These are phyloP conservation scores for Lentinus tigrinus DNA, from an alignment of 768 basidiomycete genomes.

Conservation along the genomic window DNA sequence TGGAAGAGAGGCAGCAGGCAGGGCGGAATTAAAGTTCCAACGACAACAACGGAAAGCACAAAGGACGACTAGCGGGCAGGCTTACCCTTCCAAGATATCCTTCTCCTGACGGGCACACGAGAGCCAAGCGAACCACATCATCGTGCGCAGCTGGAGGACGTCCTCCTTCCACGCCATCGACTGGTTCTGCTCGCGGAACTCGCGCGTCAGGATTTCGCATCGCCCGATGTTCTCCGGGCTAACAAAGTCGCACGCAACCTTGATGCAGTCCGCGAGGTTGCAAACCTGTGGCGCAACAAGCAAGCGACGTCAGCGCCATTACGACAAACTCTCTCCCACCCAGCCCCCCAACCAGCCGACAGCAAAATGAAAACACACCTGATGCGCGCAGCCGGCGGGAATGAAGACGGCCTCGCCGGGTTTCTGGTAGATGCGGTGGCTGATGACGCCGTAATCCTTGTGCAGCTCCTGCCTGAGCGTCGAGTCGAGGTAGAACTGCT, in stretches of 20 bases:
- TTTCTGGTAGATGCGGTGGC: conserved; percentile 83
- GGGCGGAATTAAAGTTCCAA: background rate
- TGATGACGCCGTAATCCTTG: conserved; percentile 66
- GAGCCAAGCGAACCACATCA: conserved; percentile 95
- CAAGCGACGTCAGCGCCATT: background rate
- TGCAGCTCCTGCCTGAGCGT: conserved; percentile 64
- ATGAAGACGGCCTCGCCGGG: conserved; percentile 95
- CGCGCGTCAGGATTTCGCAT: conserved; percentile 81
- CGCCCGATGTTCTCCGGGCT: conserved; percentile 88
- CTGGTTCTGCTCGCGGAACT: conserved; percentile 90
- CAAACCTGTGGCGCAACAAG: conserved; percentile 56
- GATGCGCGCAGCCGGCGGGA: conserved; percentile 90
- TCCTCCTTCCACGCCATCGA: conserved; percentile 92
- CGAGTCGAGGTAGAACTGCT: conserved; percentile 82
- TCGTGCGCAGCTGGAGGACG: conserved; percentile 84
- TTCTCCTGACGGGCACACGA: conserved; percentile 56
- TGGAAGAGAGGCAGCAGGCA: background rate
- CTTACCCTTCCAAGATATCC: conserved; percentile 22
- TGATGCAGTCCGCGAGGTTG: conserved; percentile 93
- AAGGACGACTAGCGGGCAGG: background rate
- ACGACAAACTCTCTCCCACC: background rate
- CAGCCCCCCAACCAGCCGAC: background rate
- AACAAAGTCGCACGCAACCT: conserved; percentile 94
- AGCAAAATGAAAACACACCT: conserved; percentile 46
- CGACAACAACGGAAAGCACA: background rate